These are phyloP conservation scores for Myriosclerotinia curreyana DNA, from an alignment of 2,329 filamentous ascomycete genomes.

Conservation along the genomic window DNA sequence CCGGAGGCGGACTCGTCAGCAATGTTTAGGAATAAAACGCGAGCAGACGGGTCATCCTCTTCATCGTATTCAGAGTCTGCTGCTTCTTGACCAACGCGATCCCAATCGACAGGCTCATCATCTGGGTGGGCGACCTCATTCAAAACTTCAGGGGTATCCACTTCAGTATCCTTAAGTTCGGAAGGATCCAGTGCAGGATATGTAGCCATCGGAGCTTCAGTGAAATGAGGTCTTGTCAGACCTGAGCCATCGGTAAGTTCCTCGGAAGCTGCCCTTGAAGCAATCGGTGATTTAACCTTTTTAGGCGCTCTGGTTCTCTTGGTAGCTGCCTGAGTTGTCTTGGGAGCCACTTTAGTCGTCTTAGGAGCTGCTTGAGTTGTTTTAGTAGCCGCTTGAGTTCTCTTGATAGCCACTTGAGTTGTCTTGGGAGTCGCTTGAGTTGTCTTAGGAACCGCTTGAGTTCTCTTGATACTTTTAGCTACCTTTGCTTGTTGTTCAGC, in stretches of 20 bases:
- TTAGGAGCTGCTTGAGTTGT: no score
- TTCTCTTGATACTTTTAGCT: no score
- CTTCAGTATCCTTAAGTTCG: background rate
- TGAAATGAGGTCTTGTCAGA: background rate
- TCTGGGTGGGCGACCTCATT: background rate
- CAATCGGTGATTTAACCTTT: no score
- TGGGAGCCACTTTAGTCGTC: no score
- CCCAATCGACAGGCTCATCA: constrained; percentile 3
- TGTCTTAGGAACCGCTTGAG: no score
- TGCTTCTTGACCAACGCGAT: background rate
- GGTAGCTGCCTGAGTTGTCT: no score
- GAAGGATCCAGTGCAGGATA: background rate
- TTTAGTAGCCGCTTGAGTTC: no score
- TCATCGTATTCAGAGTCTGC: constrained; percentile 38
- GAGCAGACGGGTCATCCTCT: background rate
- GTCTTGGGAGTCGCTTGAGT: no score
- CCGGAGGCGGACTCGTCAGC: constrained; percentile 58
- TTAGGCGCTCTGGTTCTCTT: no score
- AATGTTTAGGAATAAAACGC: constrained; percentile 55
- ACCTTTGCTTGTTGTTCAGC: no score
- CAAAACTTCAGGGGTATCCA: background rate
- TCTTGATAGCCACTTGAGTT: no score
- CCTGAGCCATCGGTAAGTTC: background rate
- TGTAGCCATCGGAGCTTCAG: background rate
- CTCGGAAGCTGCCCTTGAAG: no score